Base-by-base conservation (phyloP, 306 rosid genomes). In the Vachellia collinsii region DNA sequence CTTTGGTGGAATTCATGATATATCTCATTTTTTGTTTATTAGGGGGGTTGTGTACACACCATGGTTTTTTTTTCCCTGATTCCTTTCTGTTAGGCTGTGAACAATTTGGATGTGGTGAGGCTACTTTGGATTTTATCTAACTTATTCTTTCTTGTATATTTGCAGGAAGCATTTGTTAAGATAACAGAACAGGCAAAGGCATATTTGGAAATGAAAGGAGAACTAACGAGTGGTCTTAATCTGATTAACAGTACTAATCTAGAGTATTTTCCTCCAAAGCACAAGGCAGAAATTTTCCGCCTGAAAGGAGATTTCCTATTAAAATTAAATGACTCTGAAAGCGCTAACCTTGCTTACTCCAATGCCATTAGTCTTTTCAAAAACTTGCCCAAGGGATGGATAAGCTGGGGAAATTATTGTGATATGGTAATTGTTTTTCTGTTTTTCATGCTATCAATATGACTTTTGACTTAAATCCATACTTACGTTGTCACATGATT, bases 331-430 rank as follows among this genome's bases (percentile, higher is more conserved):
- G 98, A 96, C 64, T 87, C 97, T 34, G 99, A 92, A 68, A 44
- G 68, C 83, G 98, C 98, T 53, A 96, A 96, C 87, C 80, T 76
- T 81, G 77, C 91, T n/a, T 96, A 92, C 87, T 96, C 99, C 29
- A 88, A 75, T 80, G 97, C 97, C 71, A 92, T 96, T 82, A 92
- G 73, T 84, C 91, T 93, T 79, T 93, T 92, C 88, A 93, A 93
- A 84, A 93, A 85, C 84, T 85, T 93, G 88, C 98, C 99, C 11
- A 96, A 93, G 88, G 99, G 99, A 78, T 96, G 99, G 99, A 96
- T 93, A 88, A 92, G 99, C 88, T 96, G 99, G 99, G 99, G 99
- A 86, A 88, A 88, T 85, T 96, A 96, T 81, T 96, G 99, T 80
- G 99, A 96, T 85, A 79, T 88, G 98, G 99, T 96, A 92, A 73